Base-by-base conservation (phyloP, 805 yeast genomes). In the Spathaspora sp. region DNA sequence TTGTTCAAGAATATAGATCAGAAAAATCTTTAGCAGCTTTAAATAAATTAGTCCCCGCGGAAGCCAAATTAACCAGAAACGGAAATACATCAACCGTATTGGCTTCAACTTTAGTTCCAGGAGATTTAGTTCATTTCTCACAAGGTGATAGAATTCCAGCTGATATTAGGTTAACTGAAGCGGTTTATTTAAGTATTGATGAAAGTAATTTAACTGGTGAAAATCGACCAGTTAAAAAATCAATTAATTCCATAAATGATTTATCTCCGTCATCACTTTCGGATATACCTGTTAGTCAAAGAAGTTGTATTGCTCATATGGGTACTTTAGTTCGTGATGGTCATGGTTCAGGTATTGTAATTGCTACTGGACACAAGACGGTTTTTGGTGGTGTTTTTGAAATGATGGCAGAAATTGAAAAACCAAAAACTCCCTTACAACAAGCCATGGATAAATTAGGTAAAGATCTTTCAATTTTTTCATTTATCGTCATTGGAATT, bases 61-160 rank as follows among this genome's bases (percentile, higher is more conserved):
- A 87, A 64, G 96, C 97, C 38, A 94, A 93, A 65, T 78, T 94
- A 47, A 86, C 96, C 10, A 80, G 99, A 68, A 85, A 82, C 60
- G 92, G 91, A 11, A 78, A 82, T 53, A 82, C 89, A 9, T 85
- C 87, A 48, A 83, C 87, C n/a, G 90, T 89, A 6, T 72, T 93
- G 55, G 99, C 99, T 0, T 80, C 92, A 0, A 80, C 81, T 43
- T 79, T 94, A 54, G 99, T 94, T 19, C 98, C 99, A 5, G 99
- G 99, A 53, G 99, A 94, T 67, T 70, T 94, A 61, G 96, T 94
- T 40, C 87, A 85, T 59, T 89, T 94, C 60, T 69, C 85, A 44
- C 92, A 91, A 49, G 99, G 99, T 58, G 99, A 94, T 69, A 79
- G 97, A 58, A 86, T 94, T 50, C 99, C 99, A 1, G 99, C 99